A percentile compares a stretch with the other conserved stretches of the same genome.
phyloP scores from a whole-genome alignment of 2,329 filamentous ascomycete genomes.

The Simplicillium sp. region DNA sequence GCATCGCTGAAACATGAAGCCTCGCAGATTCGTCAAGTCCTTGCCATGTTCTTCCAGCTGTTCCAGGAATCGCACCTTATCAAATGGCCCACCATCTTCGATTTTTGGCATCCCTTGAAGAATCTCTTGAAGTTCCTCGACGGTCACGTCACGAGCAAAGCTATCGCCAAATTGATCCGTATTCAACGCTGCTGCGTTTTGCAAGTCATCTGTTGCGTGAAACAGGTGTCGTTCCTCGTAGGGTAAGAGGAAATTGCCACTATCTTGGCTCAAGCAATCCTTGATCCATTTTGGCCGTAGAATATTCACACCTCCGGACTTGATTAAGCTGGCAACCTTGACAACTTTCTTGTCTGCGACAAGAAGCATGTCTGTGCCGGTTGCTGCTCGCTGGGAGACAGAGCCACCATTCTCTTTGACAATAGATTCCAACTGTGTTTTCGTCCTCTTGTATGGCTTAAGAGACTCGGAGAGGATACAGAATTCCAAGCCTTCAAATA shows the following conservation, averaged over 20 bases:
- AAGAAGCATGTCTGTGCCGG: conserved; percentile 54
- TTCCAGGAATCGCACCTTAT: conserved; percentile 35
- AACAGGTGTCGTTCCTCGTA: conserved; percentile 60
- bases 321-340: conserved; percentile 75
- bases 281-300: conserved; percentile 74
- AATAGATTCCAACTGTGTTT: conserved; percentile 68
- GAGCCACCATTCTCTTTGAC: conserved; percentile 77
- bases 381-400: conserved; percentile 64
- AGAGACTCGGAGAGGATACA: conserved; percentile 72
- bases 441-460: conserved; percentile 62
- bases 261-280: conserved; percentile 61
- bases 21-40: conserved; percentile 37
- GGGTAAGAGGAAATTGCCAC: conserved; percentile 52
- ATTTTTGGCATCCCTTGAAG: conserved; percentile 41
- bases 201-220: conserved; percentile 49
- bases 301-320: conserved; percentile 60
- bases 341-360: conserved; percentile 73
- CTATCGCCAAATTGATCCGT: conserved; percentile 76
- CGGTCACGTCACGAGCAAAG: conserved; percentile 60
- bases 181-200: conserved; percentile 46
- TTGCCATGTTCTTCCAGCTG: conserved; percentile 48
- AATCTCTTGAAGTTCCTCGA: conserved; percentile 51
- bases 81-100: conserved; percentile 29
- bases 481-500: conserved; percentile 72
- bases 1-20: conserved; percentile 42